phyloP scores from a whole-genome alignment of 176 grass and related monocot species.

The Pharus latifolius region DNA sequence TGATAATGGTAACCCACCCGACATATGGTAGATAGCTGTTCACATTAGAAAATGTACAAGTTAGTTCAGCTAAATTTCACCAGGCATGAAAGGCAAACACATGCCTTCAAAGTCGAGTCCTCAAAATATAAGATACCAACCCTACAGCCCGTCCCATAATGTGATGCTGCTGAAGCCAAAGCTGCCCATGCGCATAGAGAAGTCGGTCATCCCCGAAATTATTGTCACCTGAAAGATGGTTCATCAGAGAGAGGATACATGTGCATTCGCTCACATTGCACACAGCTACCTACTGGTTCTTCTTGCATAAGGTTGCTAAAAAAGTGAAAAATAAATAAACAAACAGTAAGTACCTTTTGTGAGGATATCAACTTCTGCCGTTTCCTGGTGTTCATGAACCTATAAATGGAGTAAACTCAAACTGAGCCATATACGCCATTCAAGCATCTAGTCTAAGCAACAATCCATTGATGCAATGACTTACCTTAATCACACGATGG shows the following conservation, averaged over 20 bases:
- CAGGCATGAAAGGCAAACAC: neutral
- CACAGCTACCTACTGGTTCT: neutral
- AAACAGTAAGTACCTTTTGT: slow-evolving; percentile 59
- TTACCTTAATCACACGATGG: slow-evolving; percentile 88
- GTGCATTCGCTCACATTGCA: neutral
- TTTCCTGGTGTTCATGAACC: slow-evolving; percentile 66
- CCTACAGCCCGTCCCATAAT: slow-evolving; percentile 72
- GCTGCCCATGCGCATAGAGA: slow-evolving; percentile 61
- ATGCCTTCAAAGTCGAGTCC: neutral
- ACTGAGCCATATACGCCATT: neutral
- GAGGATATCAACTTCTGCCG: slow-evolving; percentile 56
- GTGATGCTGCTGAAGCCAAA: slow-evolving; percentile 76
- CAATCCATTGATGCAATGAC: neutral
- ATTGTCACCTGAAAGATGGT: slow-evolving; percentile 50
- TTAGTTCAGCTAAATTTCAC: neutral
- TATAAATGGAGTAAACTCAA: slow-evolving; percentile 19
- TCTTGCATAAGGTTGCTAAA: no score
- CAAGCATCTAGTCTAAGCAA: neutral
- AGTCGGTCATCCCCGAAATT: slow-evolving; percentile 46
- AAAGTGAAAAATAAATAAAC: no score
- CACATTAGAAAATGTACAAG: neutral
- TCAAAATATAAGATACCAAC: slow-evolving; percentile 43
- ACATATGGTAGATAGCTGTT: slow-evolving; percentile 68
- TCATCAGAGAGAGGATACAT: neutral
- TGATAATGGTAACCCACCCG: slow-evolving; percentile 69